A percentile compares a stretch with the other conserved stretches of the same genome.
Conservation (phyloP, 495 filamentous ascomycete species). For the Penicillium arizonense region DNA sequence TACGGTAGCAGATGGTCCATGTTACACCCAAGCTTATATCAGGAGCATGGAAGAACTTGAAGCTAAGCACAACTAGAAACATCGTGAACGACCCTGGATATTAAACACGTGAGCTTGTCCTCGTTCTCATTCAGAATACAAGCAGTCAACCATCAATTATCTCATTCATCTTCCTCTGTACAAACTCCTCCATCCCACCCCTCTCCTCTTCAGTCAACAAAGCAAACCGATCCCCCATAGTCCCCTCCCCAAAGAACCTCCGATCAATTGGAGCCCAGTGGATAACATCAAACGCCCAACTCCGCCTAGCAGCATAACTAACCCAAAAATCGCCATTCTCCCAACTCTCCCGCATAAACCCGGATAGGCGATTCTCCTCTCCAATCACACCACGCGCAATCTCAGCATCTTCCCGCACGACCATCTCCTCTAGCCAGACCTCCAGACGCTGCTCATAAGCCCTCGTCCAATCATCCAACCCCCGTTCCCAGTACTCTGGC, state of each 20-base stretch:
- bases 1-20: too few relatives aligned
- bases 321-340: slow-evolving; percentile 2
- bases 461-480: not conserved
- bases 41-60: too few relatives aligned
- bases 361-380: not conserved
- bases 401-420: not conserved
- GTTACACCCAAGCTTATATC: too few relatives aligned
- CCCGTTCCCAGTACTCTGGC: slow-evolving; percentile 15
- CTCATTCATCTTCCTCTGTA: not conserved
- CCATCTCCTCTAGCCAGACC: not conserved
- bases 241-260: slow-evolving; percentile 3
- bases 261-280: slow-evolving; percentile 4
- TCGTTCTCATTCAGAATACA: too few relatives aligned
- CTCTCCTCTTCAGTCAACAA: slow-evolving; percentile 5
- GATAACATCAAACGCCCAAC: slow-evolving; percentile 5
- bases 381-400: not conserved
- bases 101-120: too few relatives aligned
- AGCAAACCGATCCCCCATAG: not conserved
- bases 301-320: slow-evolving; percentile 6
- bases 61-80: too few relatives aligned
- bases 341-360: slow-evolving; percentile 1
- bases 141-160: not conserved
- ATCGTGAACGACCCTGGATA: too few relatives aligned
- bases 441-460: not conserved
- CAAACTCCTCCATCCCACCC: not conserved